Conservation (phyloP, 768 basidiomycete genomes). For the Fomitopsis pulvina region DNA sequence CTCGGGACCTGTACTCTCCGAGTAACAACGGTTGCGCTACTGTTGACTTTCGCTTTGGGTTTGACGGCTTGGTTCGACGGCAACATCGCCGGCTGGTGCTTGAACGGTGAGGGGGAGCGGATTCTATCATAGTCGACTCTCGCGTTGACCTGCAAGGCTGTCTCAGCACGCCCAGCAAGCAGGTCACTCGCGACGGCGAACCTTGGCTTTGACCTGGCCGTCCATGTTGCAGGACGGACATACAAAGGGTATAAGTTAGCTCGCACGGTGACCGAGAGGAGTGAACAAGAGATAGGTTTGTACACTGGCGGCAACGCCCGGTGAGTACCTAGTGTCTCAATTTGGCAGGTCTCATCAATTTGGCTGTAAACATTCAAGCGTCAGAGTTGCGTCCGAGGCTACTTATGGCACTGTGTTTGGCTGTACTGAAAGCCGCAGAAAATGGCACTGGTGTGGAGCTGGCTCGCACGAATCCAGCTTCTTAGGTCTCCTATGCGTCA, state of each 20-base stretch:
- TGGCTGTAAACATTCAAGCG: too few relatives aligned
- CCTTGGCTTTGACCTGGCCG: conserved; percentile 41
- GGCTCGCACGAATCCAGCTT: too few relatives aligned
- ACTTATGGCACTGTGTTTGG: too few relatives aligned
- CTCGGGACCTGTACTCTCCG: conserved; percentile 21
- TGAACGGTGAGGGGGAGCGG: conserved; percentile 46
- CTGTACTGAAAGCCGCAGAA: too few relatives aligned
- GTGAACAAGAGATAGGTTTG: not conserved
- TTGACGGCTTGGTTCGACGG: conserved; percentile 27
- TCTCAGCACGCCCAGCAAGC: conserved; percentile 13
- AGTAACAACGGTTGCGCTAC: conserved; percentile 32
- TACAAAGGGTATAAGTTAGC: conserved; percentile 1
- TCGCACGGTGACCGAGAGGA: not conserved
- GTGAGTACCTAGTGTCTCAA: not conserved
- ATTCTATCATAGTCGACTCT: conserved; percentile 38
- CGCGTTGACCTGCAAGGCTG: conserved; percentile 42
- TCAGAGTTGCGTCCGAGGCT: too few relatives aligned
- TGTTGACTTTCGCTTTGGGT: conserved; percentile 60
- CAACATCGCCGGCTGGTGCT: conserved; percentile 23
- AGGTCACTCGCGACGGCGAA: conserved; percentile 15
- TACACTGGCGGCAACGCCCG: not conserved
- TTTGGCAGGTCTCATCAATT: not conserved
- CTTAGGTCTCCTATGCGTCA: too few relatives aligned
- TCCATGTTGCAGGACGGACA: conserved; percentile 27
- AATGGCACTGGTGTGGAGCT: too few relatives aligned